Evolutionary conservation across 2,329 filamentous ascomycete species (phyloP).

Genomic region (Fusarium sp.): DNA sequence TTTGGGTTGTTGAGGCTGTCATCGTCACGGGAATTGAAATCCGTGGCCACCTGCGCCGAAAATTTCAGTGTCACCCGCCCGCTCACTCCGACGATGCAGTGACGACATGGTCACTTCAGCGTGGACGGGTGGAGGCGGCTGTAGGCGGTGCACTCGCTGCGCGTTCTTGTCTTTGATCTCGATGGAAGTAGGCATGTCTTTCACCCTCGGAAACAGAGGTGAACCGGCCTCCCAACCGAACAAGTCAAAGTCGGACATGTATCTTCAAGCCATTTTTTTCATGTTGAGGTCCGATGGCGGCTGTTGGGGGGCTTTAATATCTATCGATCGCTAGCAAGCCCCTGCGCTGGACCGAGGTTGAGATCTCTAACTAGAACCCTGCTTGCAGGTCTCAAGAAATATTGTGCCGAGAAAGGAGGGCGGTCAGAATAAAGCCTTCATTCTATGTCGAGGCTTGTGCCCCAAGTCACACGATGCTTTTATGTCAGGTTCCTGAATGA

Average conservation of each 20-base stretch:
- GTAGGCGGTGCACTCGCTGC: constrained; percentile 19
- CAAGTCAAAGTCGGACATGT: not conserved
- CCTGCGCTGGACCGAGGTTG: not conserved
- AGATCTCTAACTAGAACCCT: not conserved
- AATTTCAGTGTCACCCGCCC: constrained; percentile 12
- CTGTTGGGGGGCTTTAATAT: constrained; percentile 1
- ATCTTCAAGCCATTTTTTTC: not conserved
- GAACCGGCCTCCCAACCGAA: not conserved
- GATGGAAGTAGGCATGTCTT: not conserved
- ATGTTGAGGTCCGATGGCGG: constrained; percentile 2
- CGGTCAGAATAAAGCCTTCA: not conserved
- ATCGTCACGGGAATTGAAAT: constrained; percentile 24
- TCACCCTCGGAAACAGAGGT: not conserved
- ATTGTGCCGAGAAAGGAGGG: not conserved
- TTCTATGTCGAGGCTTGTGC: not conserved
- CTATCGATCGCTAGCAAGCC: not conserved
- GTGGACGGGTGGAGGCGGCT: constrained; percentile 37
- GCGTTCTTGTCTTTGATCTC: not conserved
- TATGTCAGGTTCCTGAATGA: not conserved
- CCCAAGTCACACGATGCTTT: not conserved
- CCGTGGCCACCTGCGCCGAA: constrained; percentile 19
- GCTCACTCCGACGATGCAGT: constrained; percentile 7
- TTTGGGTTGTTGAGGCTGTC: constrained; percentile 10
- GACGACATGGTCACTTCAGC: constrained; percentile 27
- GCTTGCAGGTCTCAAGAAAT: not conserved